Conservation (phyloP, 2,329 filamentous ascomycete genomes). For the Paramyrothecium roridum region DNA sequence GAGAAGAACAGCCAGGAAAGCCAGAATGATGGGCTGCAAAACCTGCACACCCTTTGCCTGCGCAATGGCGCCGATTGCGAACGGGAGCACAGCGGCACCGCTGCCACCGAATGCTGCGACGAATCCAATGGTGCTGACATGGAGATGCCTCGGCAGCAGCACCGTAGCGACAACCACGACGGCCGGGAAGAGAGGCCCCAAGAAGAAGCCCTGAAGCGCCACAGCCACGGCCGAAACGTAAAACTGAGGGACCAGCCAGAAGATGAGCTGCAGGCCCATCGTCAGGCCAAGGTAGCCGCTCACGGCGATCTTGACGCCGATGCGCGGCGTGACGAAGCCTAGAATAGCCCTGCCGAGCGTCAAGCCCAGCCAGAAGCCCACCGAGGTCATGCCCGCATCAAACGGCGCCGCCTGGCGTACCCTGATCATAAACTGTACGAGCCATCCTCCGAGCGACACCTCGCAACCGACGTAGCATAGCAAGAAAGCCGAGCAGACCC, state of each 20-base stretch:
- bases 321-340: constrained; percentile 68
- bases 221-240: constrained; percentile 72
- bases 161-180: constrained; percentile 69
- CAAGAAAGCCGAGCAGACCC: constrained; percentile 70
- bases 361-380: constrained; percentile 79
- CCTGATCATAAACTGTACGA: constrained; percentile 78
- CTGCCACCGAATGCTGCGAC: constrained; percentile 71
- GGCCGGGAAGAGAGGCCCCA: constrained; percentile 75
- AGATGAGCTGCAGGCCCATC: constrained; percentile 66
- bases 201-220: constrained; percentile 71
- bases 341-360: constrained; percentile 68
- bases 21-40: constrained; percentile 55
- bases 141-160: constrained; percentile 65
- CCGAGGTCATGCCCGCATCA: constrained; percentile 69
- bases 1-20: constrained; percentile 40
- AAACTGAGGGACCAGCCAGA: constrained; percentile 80
- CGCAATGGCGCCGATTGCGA: constrained; percentile 66
- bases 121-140: constrained; percentile 75
- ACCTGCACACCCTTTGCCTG: constrained; percentile 51
- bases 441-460: constrained; percentile 76
- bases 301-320: constrained; percentile 67
- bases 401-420: constrained; percentile 67
- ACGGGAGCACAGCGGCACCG: constrained; percentile 65
- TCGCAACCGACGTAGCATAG: constrained; percentile 76
- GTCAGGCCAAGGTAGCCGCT: constrained; percentile 59